phyloP scores from a whole-genome alignment of 2,329 filamentous ascomycete genomes.

The Calcarisporium arbuscula region DNA sequence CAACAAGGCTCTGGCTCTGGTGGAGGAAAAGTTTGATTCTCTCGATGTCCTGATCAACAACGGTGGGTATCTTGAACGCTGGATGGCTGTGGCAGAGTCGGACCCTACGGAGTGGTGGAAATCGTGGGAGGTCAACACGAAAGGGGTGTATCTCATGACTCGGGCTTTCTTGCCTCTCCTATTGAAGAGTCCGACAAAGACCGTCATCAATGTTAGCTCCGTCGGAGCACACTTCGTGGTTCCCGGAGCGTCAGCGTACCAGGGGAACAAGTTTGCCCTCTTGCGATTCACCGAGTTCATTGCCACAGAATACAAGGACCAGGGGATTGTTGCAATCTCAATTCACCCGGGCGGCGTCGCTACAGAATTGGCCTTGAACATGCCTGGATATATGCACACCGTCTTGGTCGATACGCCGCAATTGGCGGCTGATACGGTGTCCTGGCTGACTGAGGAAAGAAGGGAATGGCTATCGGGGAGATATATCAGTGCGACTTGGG shows the following conservation, averaged over 20 bases:
- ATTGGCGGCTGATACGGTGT: conserved; percentile 19
- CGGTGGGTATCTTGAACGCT: conserved; percentile 34
- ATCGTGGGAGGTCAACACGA: conserved; percentile 31
- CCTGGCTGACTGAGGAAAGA: conserved; percentile 19
- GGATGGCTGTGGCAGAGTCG: conserved; percentile 27
- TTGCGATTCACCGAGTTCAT: conserved; percentile 43
- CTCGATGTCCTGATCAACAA: conserved; percentile 39
- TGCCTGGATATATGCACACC: no score
- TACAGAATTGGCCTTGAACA: conserved; percentile 24
- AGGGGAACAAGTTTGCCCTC: conserved; percentile 42
- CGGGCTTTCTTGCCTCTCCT: conserved; percentile 39
- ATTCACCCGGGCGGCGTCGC: conserved; percentile 32
- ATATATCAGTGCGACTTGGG: conserved; percentile 21
- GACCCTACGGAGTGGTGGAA: conserved; percentile 38
- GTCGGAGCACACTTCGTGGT: conserved; percentile 1
- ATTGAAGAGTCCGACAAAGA: conserved; percentile 1
- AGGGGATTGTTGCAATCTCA: conserved; percentile 33
- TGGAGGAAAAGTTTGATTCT: conserved; percentile 18
- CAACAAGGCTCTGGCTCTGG: conserved; percentile 18
- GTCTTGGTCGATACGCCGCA: no score
- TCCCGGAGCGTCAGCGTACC: conserved; percentile 28
- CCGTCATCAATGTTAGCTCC: conserved; percentile 3
- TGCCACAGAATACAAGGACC: conserved; percentile 34
- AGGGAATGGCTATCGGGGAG: conserved; percentile 29
- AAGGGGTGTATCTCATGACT: conserved; percentile 38